These are phyloP conservation scores for Goniomonas avonlea DNA, from an alignment of 78 protist species.

Conservation along the genomic window DNA sequence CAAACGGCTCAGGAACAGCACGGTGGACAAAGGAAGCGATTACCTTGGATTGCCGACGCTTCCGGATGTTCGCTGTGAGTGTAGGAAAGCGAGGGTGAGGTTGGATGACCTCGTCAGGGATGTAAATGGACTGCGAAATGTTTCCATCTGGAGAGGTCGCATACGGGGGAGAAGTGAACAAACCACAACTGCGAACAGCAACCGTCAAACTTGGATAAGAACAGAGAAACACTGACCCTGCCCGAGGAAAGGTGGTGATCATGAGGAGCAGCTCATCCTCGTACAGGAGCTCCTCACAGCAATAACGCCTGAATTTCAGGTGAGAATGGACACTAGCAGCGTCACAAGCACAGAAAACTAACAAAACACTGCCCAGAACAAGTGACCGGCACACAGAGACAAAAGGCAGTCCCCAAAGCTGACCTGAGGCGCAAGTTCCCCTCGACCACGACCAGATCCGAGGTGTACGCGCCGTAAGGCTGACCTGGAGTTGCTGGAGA, in stretches of 20 bases:
- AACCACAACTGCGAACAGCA: too few species aligned
- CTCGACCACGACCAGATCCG: conserved; percentile 36
- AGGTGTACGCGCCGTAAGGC: conserved; percentile 56
- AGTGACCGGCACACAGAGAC: too few species aligned
- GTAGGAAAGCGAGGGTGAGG: conserved; percentile 79
- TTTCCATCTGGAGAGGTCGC: background rate
- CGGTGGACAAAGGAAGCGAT: too few species aligned
- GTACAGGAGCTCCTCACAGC: background rate
- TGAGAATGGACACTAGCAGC: background rate
- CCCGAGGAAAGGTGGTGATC: background rate
- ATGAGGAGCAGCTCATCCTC: background rate
- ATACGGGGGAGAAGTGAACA: too few species aligned
- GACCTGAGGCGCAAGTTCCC: conserved; percentile 35
- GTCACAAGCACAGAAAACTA: background rate
- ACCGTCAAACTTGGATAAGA: background rate
- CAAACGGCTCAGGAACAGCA: background rate
- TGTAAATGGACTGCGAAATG: conserved; percentile 56
- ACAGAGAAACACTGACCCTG: too few species aligned
- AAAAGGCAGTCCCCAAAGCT: too few species aligned
- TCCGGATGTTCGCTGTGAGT: conserved; percentile 77
- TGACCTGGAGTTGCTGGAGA: conserved; percentile 66
- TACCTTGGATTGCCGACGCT: conserved; percentile 74
- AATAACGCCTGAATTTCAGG: background rate
- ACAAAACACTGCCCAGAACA: too few species aligned
- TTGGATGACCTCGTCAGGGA: conserved; percentile 79